A percentile compares a stretch with the other conserved stretches of the same genome.
Evolutionary conservation across 805 yeast species (phyloP).

Genomic region (Wickerhamia fluorescens): DNA sequence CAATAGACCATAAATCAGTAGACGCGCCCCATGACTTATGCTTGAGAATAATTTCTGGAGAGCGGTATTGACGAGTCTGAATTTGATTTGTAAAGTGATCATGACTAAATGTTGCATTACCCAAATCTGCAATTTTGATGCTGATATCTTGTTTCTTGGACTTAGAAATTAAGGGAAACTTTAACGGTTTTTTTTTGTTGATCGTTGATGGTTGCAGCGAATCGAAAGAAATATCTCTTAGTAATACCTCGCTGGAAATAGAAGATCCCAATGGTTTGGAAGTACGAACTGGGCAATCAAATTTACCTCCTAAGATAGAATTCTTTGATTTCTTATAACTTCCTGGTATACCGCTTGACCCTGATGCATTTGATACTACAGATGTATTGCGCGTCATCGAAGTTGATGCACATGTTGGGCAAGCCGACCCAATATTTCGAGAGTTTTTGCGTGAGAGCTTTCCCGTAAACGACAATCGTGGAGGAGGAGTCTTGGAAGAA

Average conservation of each 20-base stretch:
- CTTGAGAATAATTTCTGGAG: slow-evolving; percentile 57
- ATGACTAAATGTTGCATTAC: slow-evolving; percentile 81
- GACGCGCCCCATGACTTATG: slow-evolving; percentile 53
- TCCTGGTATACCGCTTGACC: slow-evolving; percentile 1
- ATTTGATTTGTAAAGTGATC: slow-evolving; percentile 83
- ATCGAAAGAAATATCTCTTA: slow-evolving; percentile 5
- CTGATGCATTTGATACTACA: slow-evolving; percentile 4
- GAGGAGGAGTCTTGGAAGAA: slow-evolving; percentile 6
- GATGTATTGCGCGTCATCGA: slow-evolving; percentile 7
- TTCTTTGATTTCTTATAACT: slow-evolving; percentile 8
- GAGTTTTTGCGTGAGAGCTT: slow-evolving; percentile 1
- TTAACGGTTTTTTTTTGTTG: slow-evolving; percentile 1
- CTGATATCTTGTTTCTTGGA: slow-evolving; percentile 2
- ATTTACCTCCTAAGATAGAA: slow-evolving; percentile 3
- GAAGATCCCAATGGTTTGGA: slow-evolving; percentile 39
- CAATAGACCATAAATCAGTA: slow-evolving; percentile 55
- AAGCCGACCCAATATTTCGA: slow-evolving; percentile 4
- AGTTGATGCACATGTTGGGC: slow-evolving; percentile 1
- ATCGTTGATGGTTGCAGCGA: not conserved
- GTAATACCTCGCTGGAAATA: slow-evolving; percentile 6
- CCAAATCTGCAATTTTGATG: slow-evolving; percentile 86
- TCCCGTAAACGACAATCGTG: no score
- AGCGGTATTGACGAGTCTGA: slow-evolving; percentile 86
- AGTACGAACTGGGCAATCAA: slow-evolving; percentile 27
- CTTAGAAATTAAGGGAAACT: not conserved